Evolutionary conservation across 495 filamentous ascomycete genomes (phyloP), one percentile per base, ranked within the genome.

Genomic region (Neurospora sp.): DNA sequence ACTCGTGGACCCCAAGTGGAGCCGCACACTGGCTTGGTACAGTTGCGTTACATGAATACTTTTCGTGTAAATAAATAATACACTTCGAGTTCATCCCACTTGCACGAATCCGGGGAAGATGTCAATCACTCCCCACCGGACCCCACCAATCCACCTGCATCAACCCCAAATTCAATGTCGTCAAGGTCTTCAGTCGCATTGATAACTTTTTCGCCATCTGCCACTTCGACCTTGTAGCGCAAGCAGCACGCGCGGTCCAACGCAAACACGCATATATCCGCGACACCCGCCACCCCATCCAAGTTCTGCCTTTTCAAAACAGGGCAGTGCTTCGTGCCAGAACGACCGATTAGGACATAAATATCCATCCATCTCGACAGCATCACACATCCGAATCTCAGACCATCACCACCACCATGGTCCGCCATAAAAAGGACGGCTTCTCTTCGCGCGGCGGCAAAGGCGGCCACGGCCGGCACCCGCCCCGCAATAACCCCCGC

Each of bases 351-450:
- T 37, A 27, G 27, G 53, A 35, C 27, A 69, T 69, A 69, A 69
- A 69, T 20, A 12, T 10, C 6, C 16, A 42, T 42, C 16, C 16
- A 45, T 45, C 42, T 14, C 39, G 35, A 20, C 31, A n/a, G 14
- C 20, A 22, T 31, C 22, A 61, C 16, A 37, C 72, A 68, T 14
- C 18, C 69, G 14, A 20, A 20, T 20, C 37, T 39, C 14, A 65
- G 9, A 37, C 1, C 27, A 69, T 20, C 22, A 5, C 18, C 61
- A 16, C 7, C 35, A 80, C 41, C 2, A 96, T 96, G 94, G 93
- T 97, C 71, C 93, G 94, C 70, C 93, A 97, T 83, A 97, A 97
- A 82, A 97, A 97, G 84, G 94, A 97, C 82, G 89, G 89, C 79
- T 91, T 93, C 81, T 85, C 88, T 68, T 87, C 88, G 38, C 76